phyloP scores from a whole-genome alignment of 1,284 basidiomycete genomes.

The Apiotrichum sp. region DNA sequence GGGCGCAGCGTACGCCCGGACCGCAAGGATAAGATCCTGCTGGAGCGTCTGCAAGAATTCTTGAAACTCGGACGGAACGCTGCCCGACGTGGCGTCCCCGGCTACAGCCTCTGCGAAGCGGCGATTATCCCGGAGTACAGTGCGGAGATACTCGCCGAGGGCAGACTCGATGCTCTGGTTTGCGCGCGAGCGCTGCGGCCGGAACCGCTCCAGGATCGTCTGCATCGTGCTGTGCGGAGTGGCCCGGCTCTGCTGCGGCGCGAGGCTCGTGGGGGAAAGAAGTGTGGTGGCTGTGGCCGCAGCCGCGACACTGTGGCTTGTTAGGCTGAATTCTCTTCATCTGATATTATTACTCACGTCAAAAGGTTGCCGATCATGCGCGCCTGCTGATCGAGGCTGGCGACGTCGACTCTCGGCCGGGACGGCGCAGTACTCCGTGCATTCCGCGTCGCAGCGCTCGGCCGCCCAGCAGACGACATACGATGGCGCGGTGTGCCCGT shows the following conservation, averaged over 20 bases:
- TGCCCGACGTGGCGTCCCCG: constrained; percentile 12
- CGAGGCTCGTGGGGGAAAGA: constrained; percentile 22
- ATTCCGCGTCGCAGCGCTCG: neutral
- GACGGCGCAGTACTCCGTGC: neutral
- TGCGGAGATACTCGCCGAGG: constrained; percentile 38
- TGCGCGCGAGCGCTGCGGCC: constrained; percentile 24
- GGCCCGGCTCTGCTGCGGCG: constrained; percentile 18
- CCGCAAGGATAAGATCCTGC: constrained; percentile 34
- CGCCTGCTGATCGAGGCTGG: constrained; percentile 37
- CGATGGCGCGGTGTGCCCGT: constrained; percentile 8
- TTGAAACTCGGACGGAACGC: constrained; percentile 34
- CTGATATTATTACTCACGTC: constrained; percentile 27
- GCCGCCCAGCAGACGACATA: too few species aligned
- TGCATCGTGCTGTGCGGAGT: constrained; percentile 30
- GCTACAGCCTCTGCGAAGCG: constrained; percentile 13
- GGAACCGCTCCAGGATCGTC: constrained; percentile 34
- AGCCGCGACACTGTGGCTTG: constrained; percentile 33
- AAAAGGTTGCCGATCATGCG: constrained; percentile 43
- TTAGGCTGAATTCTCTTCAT: neutral
- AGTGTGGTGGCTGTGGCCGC: constrained; percentile 42
- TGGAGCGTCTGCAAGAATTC: constrained; percentile 40
- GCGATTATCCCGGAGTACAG: constrained; percentile 30
- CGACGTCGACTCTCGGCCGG: constrained; percentile 8
- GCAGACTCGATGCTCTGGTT: constrained; percentile 34
- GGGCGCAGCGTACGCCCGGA: constrained; percentile 34